phyloP scores from a whole-genome alignment of 257 asterid genomes.

The Anisodus acutangulus region DNA sequence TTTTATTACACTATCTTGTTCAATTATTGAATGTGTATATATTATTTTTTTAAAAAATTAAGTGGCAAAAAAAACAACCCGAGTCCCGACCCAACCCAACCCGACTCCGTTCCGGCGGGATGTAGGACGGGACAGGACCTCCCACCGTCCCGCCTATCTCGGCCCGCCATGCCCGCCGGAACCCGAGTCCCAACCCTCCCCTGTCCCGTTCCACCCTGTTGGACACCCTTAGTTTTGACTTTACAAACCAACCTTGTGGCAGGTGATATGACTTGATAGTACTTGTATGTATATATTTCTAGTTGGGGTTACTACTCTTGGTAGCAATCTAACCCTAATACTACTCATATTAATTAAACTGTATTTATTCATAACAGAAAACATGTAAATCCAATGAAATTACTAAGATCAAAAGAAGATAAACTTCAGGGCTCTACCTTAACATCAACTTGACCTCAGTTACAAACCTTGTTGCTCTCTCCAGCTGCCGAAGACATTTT shows the following conservation, averaged over 20 bases:
- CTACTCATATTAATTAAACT: neutral
- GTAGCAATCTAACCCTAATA: neutral
- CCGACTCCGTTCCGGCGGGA: too few species aligned
- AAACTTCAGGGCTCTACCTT: neutral
- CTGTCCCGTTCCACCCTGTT: too few species aligned
- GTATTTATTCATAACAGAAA: neutral
- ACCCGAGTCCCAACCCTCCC: too few species aligned
- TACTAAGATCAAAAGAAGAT: conserved; percentile 2
- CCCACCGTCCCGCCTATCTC: too few species aligned
- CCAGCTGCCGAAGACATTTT: conserved; percentile 43
- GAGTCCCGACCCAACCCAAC: too few species aligned
- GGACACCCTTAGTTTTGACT: neutral
- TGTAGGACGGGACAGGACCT: too few species aligned
- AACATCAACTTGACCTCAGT: neutral
- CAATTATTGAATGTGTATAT: too few species aligned
- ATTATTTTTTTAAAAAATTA: too few species aligned
- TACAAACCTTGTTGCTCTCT: conserved; percentile 44
- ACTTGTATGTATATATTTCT: neutral
- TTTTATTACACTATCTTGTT: too few species aligned
- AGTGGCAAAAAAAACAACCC: too few species aligned
- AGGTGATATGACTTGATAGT: neutral
- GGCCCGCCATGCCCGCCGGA: too few species aligned
- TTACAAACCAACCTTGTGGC: neutral
- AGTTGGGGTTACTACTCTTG: neutral
- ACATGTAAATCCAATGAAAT: neutral